Evolutionary conservation across 1,284 basidiomycete species (phyloP).

Genomic region (Moniliophthora roreri): DNA sequence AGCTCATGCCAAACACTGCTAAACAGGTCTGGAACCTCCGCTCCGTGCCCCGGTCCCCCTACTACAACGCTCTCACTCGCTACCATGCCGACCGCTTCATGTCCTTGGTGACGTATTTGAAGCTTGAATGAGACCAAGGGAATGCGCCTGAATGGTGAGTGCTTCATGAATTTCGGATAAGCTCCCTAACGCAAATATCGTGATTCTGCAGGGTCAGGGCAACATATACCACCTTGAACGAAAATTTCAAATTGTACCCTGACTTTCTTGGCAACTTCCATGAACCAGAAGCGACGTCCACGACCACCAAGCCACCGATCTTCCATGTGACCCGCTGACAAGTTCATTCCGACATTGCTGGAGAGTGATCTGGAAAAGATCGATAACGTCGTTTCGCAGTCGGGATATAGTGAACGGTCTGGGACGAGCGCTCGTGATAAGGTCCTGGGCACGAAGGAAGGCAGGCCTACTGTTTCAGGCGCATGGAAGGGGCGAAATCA

Average conservation of each 20-base stretch:
- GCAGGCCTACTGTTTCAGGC: slow-evolving; percentile 19
- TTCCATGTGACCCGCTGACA: slow-evolving; percentile 24
- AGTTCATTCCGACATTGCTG: slow-evolving; percentile 26
- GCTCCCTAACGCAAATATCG: background rate
- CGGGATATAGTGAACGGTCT: slow-evolving; percentile 9
- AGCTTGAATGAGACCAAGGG: slow-evolving; percentile 12
- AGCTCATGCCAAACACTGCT: too few relatives aligned
- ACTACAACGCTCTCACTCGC: slow-evolving; percentile 28
- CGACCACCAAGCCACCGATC: slow-evolving; percentile 16
- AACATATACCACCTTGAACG: slow-evolving; percentile 22
- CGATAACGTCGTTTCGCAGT: slow-evolving; percentile 27
- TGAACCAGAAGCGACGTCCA: slow-evolving; percentile 9
- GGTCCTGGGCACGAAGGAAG: slow-evolving; percentile 27
- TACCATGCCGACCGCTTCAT: slow-evolving; percentile 31
- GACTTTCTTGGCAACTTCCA: slow-evolving; percentile 20
- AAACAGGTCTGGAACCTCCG: too few relatives aligned
- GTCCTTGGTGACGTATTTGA: slow-evolving; percentile 22
- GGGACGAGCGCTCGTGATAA: slow-evolving; percentile 17
- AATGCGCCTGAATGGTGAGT: slow-evolving; percentile 20
- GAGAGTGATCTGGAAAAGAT: slow-evolving; percentile 26
- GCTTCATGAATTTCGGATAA: background rate
- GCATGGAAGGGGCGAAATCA: slow-evolving; percentile 20
- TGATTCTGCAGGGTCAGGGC: slow-evolving; percentile 24
- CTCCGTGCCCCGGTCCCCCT: too few relatives aligned
- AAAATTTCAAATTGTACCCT: slow-evolving; percentile 17